Conservation (phyloP, 2,329 filamentous ascomycete genomes). For the Lecanoromycetidae sp. region DNA sequence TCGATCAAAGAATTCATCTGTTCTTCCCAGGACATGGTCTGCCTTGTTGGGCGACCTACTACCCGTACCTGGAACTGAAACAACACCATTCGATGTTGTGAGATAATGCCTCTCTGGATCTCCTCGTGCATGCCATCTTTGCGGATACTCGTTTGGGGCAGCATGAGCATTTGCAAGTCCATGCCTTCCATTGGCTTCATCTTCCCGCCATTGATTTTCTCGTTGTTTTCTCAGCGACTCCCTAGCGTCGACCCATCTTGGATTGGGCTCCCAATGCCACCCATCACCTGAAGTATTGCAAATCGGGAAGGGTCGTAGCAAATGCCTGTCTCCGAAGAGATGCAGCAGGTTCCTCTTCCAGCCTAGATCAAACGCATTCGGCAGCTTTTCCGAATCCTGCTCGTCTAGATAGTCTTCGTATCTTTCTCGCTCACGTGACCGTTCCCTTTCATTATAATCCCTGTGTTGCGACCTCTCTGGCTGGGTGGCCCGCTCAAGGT, state of each 20-base stretch:
- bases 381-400: slow-evolving; percentile 72
- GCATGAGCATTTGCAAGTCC: not conserved
- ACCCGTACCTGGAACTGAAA: slow-evolving; percentile 4
- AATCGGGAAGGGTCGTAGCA: slow-evolving; percentile 69
- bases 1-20: slow-evolving; percentile 8
- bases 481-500: slow-evolving; percentile 22
- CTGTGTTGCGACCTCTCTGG: slow-evolving; percentile 30
- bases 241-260: slow-evolving; percentile 61
- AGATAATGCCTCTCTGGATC: slow-evolving; percentile 12
- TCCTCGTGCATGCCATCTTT: slow-evolving; percentile 7
- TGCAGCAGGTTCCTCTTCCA: slow-evolving; percentile 67
- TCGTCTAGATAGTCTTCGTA: slow-evolving; percentile 81
- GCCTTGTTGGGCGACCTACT: slow-evolving; percentile 5
- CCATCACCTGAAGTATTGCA: slow-evolving; percentile 82
- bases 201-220: slow-evolving; percentile 12
- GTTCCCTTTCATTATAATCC: slow-evolving; percentile 37
- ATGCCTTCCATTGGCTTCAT: slow-evolving; percentile 6
- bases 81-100: slow-evolving; percentile 6
- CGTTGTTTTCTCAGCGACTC: slow-evolving; percentile 40
- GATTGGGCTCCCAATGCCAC: slow-evolving; percentile 83
- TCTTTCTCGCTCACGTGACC: slow-evolving; percentile 51
- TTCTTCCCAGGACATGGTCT: slow-evolving; percentile 7
- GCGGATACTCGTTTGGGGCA: not conserved
- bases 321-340: slow-evolving; percentile 62
- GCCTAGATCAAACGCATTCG: slow-evolving; percentile 87